Evolutionary conservation across 148 eudicot genomes (phyloP).

Genomic region (Rhododendron kiyosumense): DNA sequence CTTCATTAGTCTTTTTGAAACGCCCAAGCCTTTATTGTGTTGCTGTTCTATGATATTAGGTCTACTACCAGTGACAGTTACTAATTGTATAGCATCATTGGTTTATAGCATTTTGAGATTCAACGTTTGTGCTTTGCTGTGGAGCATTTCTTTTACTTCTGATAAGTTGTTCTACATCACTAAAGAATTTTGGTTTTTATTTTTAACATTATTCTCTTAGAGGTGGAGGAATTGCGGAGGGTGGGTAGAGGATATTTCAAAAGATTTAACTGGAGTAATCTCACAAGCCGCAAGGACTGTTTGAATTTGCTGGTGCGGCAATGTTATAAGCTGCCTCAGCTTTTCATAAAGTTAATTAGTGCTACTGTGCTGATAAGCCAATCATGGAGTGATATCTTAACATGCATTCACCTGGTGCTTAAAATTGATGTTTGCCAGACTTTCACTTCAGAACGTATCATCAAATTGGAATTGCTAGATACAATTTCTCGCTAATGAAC

Average conservation of each 20-base stretch:
- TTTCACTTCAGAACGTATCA: neutral
- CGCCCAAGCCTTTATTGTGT: neutral
- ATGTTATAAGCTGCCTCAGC: neutral
- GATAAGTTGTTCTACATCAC: neutral
- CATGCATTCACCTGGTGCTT: neutral
- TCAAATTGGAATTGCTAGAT: neutral
- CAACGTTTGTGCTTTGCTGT: neutral
- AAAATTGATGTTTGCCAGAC: neutral
- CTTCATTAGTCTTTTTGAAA: neutral
- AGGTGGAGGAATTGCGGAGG: neutral
- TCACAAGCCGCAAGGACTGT: neutral
- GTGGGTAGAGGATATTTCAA: neutral
- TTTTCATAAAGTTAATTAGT: neutral
- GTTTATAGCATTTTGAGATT: neutral
- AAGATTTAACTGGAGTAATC: neutral
- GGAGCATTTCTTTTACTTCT: neutral
- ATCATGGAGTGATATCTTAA: neutral
- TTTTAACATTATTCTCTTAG: neutral
- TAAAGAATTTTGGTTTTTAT: neutral
- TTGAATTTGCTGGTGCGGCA: neutral
- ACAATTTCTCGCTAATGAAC: neutral
- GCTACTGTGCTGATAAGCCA: constrained; percentile 1
- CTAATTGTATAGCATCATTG: neutral
- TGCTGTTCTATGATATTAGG: neutral
- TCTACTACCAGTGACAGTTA: neutral